A percentile compares a stretch with the other conserved stretches of the same genome.
Evolutionary conservation across 208 protist species (phyloP).

Genomic region (Crithidia sp.): DNA sequence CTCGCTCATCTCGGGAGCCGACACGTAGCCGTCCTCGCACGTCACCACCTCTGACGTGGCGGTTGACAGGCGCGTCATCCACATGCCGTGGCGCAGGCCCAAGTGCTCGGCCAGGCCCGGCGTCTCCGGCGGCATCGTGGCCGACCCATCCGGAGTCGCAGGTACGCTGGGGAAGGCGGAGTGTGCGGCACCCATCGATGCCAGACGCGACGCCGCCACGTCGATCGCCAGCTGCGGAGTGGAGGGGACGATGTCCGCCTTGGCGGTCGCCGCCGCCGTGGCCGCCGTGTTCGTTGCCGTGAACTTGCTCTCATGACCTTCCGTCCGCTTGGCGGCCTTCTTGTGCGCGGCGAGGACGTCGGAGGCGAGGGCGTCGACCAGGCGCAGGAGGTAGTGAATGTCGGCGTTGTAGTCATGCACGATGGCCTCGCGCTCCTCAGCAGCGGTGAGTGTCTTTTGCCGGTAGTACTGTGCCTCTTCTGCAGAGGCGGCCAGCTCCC

Average conservation of each 20-base stretch:
- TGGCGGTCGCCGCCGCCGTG: background rate
- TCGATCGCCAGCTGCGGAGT: slow-evolving; percentile 16
- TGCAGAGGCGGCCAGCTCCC: slow-evolving; percentile 11
- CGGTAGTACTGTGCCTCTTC: slow-evolving; percentile 38
- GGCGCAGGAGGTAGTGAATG: slow-evolving; percentile 18
- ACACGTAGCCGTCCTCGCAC: background rate
- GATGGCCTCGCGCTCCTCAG: slow-evolving; percentile 13
- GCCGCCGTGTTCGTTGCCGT: too few relatives aligned
- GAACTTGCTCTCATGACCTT: background rate
- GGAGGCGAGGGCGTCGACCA: slow-evolving; percentile 23
- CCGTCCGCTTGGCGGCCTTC: background rate
- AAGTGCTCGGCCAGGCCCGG: slow-evolving; percentile 10
- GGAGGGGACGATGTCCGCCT: background rate
- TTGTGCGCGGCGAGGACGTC: slow-evolving; percentile 2
- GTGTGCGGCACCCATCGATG: background rate
- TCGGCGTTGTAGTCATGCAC: slow-evolving; percentile 31
- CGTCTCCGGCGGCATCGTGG: background rate
- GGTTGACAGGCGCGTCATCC: slow-evolving; percentile 4
- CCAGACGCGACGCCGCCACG: slow-evolving; percentile 9
- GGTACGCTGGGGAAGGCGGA: background rate
- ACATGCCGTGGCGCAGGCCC: slow-evolving; percentile 19
- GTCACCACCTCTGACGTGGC: background rate
- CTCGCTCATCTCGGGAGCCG: background rate
- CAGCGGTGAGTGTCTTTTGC: slow-evolving; percentile 15
- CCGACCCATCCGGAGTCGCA: background rate